phyloP scores from a whole-genome alignment of 139 green algal species.

The Chlamydomonas schloesseri region DNA sequence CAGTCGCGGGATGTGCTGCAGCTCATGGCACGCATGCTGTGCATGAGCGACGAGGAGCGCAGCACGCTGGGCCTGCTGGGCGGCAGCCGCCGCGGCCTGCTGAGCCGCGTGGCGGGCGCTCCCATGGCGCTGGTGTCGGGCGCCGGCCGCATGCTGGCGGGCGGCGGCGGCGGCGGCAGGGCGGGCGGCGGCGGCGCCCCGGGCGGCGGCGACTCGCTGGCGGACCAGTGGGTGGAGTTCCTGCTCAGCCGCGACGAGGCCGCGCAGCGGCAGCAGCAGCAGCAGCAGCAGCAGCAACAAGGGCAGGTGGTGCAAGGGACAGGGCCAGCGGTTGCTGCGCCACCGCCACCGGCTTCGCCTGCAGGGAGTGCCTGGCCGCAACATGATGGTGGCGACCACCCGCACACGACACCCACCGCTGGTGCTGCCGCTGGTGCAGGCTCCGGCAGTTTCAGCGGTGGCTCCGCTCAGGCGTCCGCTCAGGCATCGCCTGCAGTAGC shows the following conservation, averaged over 20 bases:
- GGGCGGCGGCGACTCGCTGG: conserved; percentile 44
- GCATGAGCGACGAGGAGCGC: conserved; percentile 68
- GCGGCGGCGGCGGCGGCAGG: background rate
- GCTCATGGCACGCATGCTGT: conserved; percentile 62
- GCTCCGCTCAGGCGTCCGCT: too few species aligned
- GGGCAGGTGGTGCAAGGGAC: too few species aligned
- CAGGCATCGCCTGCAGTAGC: too few species aligned
- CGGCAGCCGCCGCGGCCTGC: conserved; percentile 36
- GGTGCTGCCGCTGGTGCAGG: too few species aligned
- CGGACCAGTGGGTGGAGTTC: conserved; percentile 73
- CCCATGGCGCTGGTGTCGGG: conserved; percentile 53
- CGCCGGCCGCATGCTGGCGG: conserved; percentile 43
- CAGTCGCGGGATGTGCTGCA: conserved; percentile 50
- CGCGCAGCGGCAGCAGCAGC: conserved; percentile 17
- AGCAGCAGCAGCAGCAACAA: background rate
- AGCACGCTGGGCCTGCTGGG: conserved; percentile 37
- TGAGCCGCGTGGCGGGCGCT: conserved; percentile 51
- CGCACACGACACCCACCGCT: too few species aligned
- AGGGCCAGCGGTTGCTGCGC: too few species aligned
- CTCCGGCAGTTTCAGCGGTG: too few species aligned
- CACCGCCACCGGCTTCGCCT: too few species aligned
- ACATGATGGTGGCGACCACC: too few species aligned
- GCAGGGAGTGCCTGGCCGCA: too few species aligned
- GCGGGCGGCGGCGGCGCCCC: too few species aligned
- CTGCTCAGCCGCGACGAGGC: conserved; percentile 67